Evolutionary conservation across 179 eudicot species (phyloP).

Genomic region (Silene vulgaris): DNA sequence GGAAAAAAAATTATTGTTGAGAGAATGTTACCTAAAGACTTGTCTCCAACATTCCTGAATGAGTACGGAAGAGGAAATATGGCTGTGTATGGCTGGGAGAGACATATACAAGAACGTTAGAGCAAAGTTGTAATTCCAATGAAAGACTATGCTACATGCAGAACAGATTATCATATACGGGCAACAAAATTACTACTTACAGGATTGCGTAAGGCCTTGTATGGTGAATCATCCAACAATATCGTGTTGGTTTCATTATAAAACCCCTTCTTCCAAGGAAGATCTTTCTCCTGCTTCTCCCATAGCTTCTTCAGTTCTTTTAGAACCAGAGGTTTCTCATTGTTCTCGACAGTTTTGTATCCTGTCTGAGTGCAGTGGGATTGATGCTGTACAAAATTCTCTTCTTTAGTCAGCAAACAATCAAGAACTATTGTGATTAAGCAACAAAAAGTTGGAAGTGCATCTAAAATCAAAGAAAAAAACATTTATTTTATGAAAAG

Average conservation of each 20-base stretch:
- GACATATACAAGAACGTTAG: slow-evolving; percentile 9
- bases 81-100: slow-evolving; percentile 56
- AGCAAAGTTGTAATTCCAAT: neutral
- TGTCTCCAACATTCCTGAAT: slow-evolving; percentile 35
- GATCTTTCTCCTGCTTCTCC: slow-evolving; percentile 49
- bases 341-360: slow-evolving; percentile 49
- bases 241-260: slow-evolving; percentile 74
- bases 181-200: slow-evolving; percentile 39
- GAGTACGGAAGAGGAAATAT: slow-evolving; percentile 51
- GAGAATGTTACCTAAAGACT: slow-evolving; percentile 48
- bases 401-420: neutral
- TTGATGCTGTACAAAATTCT: slow-evolving; percentile 50
- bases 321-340: slow-evolving; percentile 53
- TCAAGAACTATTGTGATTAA: neutral
- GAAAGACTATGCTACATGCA: neutral
- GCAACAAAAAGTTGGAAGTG: neutral
- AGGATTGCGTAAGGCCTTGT: slow-evolving; percentile 78
- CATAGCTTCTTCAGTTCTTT: slow-evolving; percentile 75
- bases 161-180: neutral
- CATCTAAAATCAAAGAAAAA: neutral
- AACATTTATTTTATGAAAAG: neutral
- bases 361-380: slow-evolving; percentile 68
- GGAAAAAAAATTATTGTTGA: neutral
- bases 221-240: slow-evolving; percentile 79
- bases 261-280: slow-evolving; percentile 70